Conservation (phyloP, 2,329 filamentous ascomycete species). For the Colletotrichum eremochloae region DNA sequence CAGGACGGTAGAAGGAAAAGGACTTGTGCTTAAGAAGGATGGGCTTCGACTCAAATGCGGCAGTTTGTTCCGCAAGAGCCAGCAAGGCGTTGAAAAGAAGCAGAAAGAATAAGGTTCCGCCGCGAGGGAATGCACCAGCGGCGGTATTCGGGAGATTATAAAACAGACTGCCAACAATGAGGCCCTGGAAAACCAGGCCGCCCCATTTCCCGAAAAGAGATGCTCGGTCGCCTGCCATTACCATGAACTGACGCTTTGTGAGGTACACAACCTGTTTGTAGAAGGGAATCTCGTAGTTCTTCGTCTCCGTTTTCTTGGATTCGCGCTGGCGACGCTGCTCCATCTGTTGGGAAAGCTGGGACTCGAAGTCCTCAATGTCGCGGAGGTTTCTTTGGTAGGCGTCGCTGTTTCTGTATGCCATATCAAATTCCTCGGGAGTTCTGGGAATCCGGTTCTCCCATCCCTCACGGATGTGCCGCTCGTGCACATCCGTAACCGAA, state of each 20-base stretch:
- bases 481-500: slow-evolving; percentile 75
- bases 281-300: slow-evolving; percentile 66
- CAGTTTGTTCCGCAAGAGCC: slow-evolving; percentile 71
- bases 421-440: slow-evolving; percentile 73
- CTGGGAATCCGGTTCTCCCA: slow-evolving; percentile 65
- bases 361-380: slow-evolving; percentile 68
- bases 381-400: slow-evolving; percentile 56
- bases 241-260: slow-evolving; percentile 52
- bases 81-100: slow-evolving; percentile 74
- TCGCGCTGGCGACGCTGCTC: slow-evolving; percentile 55
- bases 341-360: slow-evolving; percentile 60
- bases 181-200: slow-evolving; percentile 50
- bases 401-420: slow-evolving; percentile 62
- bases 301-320: slow-evolving; percentile 57
- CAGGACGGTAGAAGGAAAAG: slow-evolving; percentile 76
- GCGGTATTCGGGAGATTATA: slow-evolving; percentile 51
- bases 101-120: slow-evolving; percentile 73
- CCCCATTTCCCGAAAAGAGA: slow-evolving; percentile 53
- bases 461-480: slow-evolving; percentile 60
- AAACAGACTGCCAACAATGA: slow-evolving; percentile 52
- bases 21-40: slow-evolving; percentile 79
- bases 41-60: slow-evolving; percentile 72
- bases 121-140: slow-evolving; percentile 69
- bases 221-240: slow-evolving; percentile 52
- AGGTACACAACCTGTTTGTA: slow-evolving; percentile 63